Evolutionary conservation across 495 filamentous ascomycete species (phyloP).

Genomic region (Parathielavia appendiculata): DNA sequence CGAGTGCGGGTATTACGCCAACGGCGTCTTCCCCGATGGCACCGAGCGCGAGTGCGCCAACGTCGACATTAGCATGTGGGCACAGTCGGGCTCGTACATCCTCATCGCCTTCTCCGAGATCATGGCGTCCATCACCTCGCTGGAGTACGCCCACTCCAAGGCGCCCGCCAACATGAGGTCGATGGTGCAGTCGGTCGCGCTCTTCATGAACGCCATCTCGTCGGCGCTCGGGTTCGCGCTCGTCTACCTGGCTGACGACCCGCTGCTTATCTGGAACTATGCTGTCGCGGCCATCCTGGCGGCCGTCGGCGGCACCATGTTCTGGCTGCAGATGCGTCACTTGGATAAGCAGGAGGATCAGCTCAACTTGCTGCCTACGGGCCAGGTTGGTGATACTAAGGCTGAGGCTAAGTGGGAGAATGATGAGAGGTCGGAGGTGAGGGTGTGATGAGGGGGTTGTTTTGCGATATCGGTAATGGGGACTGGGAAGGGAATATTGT

Average conservation of each 20-base stretch:
- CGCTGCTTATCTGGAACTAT: constrained; percentile 62
- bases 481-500: too few species aligned
- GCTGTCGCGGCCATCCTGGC: constrained; percentile 57
- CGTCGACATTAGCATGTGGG: constrained; percentile 49
- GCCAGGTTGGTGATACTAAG: constrained; percentile 9
- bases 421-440: constrained; percentile 1
- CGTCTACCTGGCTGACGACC: constrained; percentile 60
- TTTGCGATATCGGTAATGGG: too few species aligned
- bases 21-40: constrained; percentile 19
- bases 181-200: constrained; percentile 60
- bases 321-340: constrained; percentile 56
- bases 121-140: constrained; percentile 58
- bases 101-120: constrained; percentile 71
- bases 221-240: constrained; percentile 65
- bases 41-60: constrained; percentile 18
- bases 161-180: constrained; percentile 74
- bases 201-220: constrained; percentile 66
- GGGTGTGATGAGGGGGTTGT: background rate
- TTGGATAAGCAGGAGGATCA: constrained; percentile 60
- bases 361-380: constrained; percentile 51
- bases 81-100: constrained; percentile 60
- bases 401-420: constrained; percentile 2
- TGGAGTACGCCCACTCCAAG: constrained; percentile 73
- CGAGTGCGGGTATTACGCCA: constrained; percentile 52
- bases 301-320: constrained; percentile 52